Evolutionary conservation across 176 grass and related monocot species (phyloP), one percentile per base, ranked within the genome.

Genomic region (Oryza longistaminata): DNA sequence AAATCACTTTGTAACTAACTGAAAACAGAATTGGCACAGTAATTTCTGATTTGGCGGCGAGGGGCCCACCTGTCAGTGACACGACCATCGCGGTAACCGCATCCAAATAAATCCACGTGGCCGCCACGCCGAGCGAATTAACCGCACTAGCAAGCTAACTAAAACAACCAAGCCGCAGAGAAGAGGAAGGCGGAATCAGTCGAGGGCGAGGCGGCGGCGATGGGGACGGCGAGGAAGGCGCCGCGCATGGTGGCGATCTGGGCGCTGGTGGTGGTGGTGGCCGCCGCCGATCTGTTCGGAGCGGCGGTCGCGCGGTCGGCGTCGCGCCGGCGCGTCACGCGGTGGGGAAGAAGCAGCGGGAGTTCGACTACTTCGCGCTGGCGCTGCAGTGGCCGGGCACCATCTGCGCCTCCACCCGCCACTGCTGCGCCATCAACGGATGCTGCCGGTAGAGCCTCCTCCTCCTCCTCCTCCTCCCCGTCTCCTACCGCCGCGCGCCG

Each of bases 361-460:
- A 95, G 82, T 95, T 95, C 77, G 96, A 98, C 87, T 98, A 95
- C 91, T 98, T 98, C 81, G 27, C 89, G 75, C 78, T 98, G 68
- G 14, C 93, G 15, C 93, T 95, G 71, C 91, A 88, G 84, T 98
- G 96, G 96, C 96, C 96, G 1, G 96, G 96, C 83, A 98, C 93
- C 62, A 90, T 95, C 73, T 95, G 96, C 83, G 17, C 68, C 67
- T 19, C 55, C 66, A 98, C 96, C 69, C 89, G 64, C 85, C 73
- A 90, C 46, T 93, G 93, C 87, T 95, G 95, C 89, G 85, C 93
- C 77, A 42, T 7, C 68, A 98, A 98, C 86, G 95, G 85, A 0
- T 95, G 96, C 79, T 98, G 96, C 96, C 75, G 96, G 93, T 90
- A 84, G 55, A 82, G 21, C 68, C 70, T 80, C 9, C 45, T 6